Percentiles rank a stretch among this genome's conserved stretches.
These are phyloP conservation scores for Aspergillus latus DNA, from an alignment of 2,329 filamentous ascomycete species.

Conservation along the genomic window DNA sequence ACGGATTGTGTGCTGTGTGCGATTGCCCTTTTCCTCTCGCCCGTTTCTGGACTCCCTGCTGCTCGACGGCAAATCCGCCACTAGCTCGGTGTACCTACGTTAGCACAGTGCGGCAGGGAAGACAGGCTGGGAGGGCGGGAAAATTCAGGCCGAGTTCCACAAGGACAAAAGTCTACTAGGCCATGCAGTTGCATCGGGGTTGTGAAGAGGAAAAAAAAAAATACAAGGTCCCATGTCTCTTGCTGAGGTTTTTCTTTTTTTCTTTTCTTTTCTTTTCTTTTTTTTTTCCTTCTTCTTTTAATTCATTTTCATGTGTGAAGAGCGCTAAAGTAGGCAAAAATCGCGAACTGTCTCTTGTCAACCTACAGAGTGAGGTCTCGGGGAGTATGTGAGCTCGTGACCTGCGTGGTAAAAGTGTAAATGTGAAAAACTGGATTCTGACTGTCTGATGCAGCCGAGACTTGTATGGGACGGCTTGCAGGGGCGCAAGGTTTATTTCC, in stretches of 20 bases:
- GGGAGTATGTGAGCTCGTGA: too few relatives aligned
- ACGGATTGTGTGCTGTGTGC: background rate
- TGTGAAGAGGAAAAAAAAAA: too few relatives aligned
- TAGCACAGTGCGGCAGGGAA: background rate
- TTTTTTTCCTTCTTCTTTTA: too few relatives aligned
- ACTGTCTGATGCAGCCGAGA: background rate
- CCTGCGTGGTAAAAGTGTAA: background rate
- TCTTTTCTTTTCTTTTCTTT: too few relatives aligned
- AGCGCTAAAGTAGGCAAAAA: too few relatives aligned
- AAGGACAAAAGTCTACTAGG: background rate
- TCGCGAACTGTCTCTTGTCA: too few relatives aligned
- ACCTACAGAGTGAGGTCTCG: too few relatives aligned
- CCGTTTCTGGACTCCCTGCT: background rate
- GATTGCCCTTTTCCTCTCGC: too few relatives aligned
- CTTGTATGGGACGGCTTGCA: background rate
- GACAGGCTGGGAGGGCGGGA: background rate
- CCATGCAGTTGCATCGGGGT: background rate
- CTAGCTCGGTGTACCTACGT: slow-evolving; percentile 10
- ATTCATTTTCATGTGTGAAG: too few relatives aligned
- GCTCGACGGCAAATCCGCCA: slow-evolving; percentile 7
- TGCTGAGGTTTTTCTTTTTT: too few relatives aligned
- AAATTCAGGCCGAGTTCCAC: slow-evolving; percentile 1
- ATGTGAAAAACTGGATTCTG: background rate
- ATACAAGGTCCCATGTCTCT: too few relatives aligned
- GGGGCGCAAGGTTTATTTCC: background rate